Evolutionary conservation across 768 basidiomycete species (phyloP).

Genomic region (Lanmaoa pseudosensibilis): DNA sequence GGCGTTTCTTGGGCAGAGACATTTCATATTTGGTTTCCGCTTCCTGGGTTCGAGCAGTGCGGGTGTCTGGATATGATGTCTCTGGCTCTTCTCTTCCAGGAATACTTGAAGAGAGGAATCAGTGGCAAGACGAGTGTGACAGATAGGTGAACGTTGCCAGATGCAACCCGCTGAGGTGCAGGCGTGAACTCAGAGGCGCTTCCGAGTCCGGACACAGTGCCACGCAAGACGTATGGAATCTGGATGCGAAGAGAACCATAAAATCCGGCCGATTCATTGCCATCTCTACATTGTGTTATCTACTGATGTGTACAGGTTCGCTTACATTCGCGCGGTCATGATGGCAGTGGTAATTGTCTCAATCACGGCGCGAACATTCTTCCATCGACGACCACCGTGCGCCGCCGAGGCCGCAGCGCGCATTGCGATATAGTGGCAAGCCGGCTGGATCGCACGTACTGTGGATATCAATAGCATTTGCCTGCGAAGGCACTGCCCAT

Average conservation of each 20-base stretch:
- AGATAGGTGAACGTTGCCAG: slow-evolving; percentile 14
- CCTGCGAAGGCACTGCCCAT: not conserved
- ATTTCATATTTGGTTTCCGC: not conserved
- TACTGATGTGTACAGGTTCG: not conserved
- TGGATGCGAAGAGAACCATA: no score
- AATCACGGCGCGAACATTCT: not conserved
- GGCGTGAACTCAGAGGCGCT: slow-evolving; percentile 23
- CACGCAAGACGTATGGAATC: no score
- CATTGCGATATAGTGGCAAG: not conserved
- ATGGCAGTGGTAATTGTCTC: not conserved
- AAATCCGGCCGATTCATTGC: not conserved
- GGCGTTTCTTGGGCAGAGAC: not conserved
- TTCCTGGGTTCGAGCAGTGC: not conserved
- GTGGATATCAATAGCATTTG: not conserved
- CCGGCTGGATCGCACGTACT: not conserved
- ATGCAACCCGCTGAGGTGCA: slow-evolving; percentile 17
- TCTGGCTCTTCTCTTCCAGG: no score
- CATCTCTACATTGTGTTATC: not conserved
- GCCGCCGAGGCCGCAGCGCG: no score
- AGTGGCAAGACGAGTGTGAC: not conserved
- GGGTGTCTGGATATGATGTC: no score
- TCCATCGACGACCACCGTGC: not conserved
- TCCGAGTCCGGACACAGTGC: not conserved
- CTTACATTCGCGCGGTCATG: not conserved
- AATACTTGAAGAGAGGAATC: no score